phyloP scores from a whole-genome alignment of 768 basidiomycete species.

The Kondoa subrosea region DNA sequence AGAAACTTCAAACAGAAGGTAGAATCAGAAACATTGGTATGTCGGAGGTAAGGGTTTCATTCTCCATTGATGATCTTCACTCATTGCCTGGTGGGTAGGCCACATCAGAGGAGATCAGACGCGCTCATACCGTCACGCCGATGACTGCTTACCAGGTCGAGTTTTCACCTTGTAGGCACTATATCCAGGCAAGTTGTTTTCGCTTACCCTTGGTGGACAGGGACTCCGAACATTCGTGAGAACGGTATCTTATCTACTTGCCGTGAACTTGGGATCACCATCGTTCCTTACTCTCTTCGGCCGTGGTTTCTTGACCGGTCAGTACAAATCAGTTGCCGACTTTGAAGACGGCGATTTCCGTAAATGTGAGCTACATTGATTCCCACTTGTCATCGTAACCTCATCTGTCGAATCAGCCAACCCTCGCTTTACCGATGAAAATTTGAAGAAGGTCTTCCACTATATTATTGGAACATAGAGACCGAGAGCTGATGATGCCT shows the following conservation, averaged over 20 bases:
- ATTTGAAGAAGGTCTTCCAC: constrained; percentile 9
- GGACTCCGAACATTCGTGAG: constrained; percentile 8
- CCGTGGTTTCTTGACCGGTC: constrained; percentile 2
- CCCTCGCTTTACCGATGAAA: not conserved
- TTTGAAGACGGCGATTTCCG: not conserved
- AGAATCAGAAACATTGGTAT: constrained; percentile 8
- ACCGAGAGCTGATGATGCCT: too few relatives aligned
- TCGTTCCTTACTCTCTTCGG: constrained; percentile 26
- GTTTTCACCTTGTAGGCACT: constrained; percentile 10
- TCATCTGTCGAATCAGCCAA: not conserved
- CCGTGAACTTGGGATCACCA: constrained; percentile 28
- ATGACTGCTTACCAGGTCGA: constrained; percentile 6
- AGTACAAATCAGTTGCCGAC: not conserved
- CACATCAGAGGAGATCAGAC: constrained; percentile 3
- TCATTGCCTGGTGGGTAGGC: too few relatives aligned
- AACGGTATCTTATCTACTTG: constrained; percentile 28
- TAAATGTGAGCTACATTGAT: not conserved
- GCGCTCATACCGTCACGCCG: not conserved
- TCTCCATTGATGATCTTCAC: not conserved
- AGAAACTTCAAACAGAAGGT: not conserved
- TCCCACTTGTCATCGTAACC: not conserved
- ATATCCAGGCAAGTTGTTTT: too few relatives aligned
- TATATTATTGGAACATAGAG: too few relatives aligned
- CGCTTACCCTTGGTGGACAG: too few relatives aligned
- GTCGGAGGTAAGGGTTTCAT: not conserved